These are phyloP conservation scores for Termitomyces sp. DNA, from an alignment of 768 basidiomycete species.

Conservation along the genomic window DNA sequence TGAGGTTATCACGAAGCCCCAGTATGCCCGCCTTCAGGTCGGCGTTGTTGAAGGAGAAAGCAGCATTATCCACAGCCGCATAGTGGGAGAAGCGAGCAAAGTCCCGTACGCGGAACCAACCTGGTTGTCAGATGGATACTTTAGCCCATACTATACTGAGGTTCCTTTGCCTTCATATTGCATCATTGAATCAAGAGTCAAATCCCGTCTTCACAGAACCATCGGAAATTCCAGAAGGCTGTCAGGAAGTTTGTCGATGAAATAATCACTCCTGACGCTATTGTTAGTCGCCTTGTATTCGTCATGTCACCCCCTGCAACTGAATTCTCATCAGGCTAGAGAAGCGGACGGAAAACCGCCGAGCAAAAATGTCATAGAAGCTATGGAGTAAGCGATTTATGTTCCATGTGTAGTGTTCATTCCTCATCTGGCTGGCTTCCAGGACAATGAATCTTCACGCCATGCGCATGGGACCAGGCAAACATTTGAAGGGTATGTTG, in stretches of 20 bases:
- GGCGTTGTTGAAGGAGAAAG: constrained; percentile 69
- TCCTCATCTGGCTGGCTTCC: not conserved
- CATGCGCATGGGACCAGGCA: constrained; percentile 92
- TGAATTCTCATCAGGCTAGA: constrained; percentile 49
- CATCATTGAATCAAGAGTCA: constrained; percentile 4
- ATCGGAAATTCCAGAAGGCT: constrained; percentile 55
- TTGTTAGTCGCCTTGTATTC: constrained; percentile 21
- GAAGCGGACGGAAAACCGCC: constrained; percentile 92
- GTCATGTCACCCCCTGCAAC: not conserved
- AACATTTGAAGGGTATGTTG: constrained; percentile 59
- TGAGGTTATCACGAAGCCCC: constrained; percentile 78
- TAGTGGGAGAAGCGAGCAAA: constrained; percentile 61
- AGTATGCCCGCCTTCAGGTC: constrained; percentile 72
- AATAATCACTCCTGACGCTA: constrained; percentile 51
- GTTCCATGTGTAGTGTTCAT: constrained; percentile 34
- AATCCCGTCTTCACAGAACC: constrained; percentile 35
- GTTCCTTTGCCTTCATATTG: constrained; percentile 26
- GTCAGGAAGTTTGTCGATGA: constrained; percentile 75
- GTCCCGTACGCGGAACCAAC: constrained; percentile 92
- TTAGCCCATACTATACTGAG: constrained; percentile 74
- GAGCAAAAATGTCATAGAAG: constrained; percentile 68
- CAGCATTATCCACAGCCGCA: constrained; percentile 49
- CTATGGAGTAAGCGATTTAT: constrained; percentile 51
- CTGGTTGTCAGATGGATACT: constrained; percentile 65
- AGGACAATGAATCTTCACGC: constrained; percentile 74